Percentiles rank a stretch among this genome's conserved stretches.
Conservation (phyloP, 805 yeast species). For the Pichia phayaonensis region DNA sequence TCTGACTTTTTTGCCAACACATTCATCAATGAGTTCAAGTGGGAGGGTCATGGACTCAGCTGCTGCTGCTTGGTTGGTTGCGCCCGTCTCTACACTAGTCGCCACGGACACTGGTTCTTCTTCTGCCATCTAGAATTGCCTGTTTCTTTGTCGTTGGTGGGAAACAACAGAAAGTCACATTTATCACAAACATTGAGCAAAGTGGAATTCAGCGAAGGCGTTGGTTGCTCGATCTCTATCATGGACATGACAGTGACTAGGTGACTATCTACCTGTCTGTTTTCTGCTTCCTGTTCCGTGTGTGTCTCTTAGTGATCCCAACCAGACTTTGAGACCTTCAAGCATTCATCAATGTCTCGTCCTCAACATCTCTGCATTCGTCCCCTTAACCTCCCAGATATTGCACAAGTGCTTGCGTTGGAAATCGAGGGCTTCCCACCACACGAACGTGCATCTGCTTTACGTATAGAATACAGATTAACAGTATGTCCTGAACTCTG, state of each 20-base stretch:
- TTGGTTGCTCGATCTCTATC: background rate
- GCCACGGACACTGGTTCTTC: background rate
- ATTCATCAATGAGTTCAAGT: constrained; percentile 79
- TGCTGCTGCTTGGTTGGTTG: constrained; percentile 1
- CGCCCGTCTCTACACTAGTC: background rate
- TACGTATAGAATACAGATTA: constrained; percentile 61
- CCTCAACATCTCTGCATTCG: constrained; percentile 63
- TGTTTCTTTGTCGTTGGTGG: background rate
- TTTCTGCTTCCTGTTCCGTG: background rate
- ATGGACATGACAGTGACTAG: background rate
- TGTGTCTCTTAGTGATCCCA: background rate
- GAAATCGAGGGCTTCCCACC: constrained; percentile 68
- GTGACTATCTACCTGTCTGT: too few relatives aligned
- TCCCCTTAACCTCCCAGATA: constrained; percentile 72
- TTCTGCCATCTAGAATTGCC: background rate
- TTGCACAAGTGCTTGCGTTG: constrained; percentile 49
- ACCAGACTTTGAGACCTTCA: background rate
- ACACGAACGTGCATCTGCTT: constrained; percentile 59
- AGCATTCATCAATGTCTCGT: constrained; percentile 13
- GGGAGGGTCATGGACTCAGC: constrained; percentile 41
- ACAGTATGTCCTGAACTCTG: constrained; percentile 83
- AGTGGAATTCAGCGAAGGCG: background rate
- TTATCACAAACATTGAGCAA: background rate
- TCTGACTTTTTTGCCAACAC: constrained; percentile 73
- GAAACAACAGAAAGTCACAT: background rate